Conservation (phyloP, 768 basidiomycete genomes). For the Tephrocybe sp. region DNA sequence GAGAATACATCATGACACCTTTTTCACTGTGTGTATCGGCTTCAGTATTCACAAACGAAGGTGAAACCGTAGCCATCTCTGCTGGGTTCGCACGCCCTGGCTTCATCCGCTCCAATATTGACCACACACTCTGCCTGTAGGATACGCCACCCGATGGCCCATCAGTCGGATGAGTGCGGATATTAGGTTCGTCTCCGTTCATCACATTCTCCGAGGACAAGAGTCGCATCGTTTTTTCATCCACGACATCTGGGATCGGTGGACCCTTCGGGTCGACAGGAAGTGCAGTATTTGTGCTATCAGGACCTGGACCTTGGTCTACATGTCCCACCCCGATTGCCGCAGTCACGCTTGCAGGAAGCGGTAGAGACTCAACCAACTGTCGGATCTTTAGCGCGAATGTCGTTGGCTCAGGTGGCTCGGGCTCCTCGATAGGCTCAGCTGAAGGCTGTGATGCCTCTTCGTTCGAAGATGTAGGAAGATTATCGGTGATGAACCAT, state of each 20-base stretch:
- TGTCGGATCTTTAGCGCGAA: slow-evolving; percentile 36
- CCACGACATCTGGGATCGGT: slow-evolving; percentile 42
- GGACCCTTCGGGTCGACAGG: slow-evolving; percentile 29
- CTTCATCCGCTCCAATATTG: slow-evolving; percentile 52
- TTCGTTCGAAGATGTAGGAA: slow-evolving; percentile 4
- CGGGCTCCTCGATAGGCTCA: slow-evolving; percentile 15
- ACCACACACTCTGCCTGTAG: slow-evolving; percentile 53
- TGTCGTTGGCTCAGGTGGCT: slow-evolving; percentile 32
- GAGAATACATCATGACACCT: slow-evolving; percentile 75
- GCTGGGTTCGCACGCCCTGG: slow-evolving; percentile 8
- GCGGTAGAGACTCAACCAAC: slow-evolving; percentile 37
- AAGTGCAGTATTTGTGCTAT: not conserved
- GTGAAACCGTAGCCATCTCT: slow-evolving; percentile 16
- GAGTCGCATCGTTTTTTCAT: slow-evolving; percentile 47
- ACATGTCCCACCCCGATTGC: slow-evolving; percentile 13
- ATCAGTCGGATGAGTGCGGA: not conserved
- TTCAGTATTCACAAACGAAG: not conserved
- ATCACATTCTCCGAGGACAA: slow-evolving; percentile 64
- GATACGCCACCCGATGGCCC: slow-evolving; percentile 20
- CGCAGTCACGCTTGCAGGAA: slow-evolving; percentile 25
- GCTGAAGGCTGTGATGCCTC: not conserved
- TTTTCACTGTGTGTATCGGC: slow-evolving; percentile 45
- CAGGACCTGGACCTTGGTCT: not conserved
- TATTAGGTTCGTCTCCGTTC: slow-evolving; percentile 44
- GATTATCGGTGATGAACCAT: slow-evolving; percentile 41